Conservation (phyloP, 2,329 filamentous ascomycete genomes). For the Cladosporium colombiae region DNA sequence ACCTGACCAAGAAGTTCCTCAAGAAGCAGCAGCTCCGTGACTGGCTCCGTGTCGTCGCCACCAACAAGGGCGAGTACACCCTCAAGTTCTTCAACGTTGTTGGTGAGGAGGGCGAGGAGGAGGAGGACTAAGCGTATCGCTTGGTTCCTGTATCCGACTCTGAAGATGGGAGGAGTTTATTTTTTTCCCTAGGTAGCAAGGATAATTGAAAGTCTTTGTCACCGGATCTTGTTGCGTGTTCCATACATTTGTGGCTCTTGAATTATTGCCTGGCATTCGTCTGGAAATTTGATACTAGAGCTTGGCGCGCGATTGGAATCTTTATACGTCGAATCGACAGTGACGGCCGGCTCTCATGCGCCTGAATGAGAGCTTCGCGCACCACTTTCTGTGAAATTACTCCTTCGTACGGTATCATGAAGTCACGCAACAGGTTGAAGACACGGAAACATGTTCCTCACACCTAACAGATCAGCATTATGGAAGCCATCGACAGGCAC, state of each 20-base stretch:
- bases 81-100: conserved; percentile 99
- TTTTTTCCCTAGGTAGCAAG: conserved; percentile 11
- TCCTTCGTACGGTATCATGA: neutral
- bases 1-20: conserved; percentile 99
- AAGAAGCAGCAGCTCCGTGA: conserved; percentile 99
- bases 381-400: neutral
- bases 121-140: conserved; percentile 79
- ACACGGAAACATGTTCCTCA: neutral
- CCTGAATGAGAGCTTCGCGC: too few relatives aligned
- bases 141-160: conserved; percentile 13
- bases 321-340: neutral
- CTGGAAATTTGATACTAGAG: neutral
- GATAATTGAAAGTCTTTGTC: conserved; percentile 19
- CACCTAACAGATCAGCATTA: neutral
- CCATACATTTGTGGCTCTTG: neutral
- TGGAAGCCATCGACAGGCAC: neutral
- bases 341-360: neutral
- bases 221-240: neutral
- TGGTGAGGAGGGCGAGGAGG: conserved; percentile 95
- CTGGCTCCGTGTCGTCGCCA: conserved; percentile 98
- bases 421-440: neutral
- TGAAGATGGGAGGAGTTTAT: conserved; percentile 17
- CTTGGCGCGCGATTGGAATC: neutral
- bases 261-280: neutral
- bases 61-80: conserved; percentile 97